Base-by-base conservation (phyloP, 208 protist species). In the Phytomonas serpens region DNA sequence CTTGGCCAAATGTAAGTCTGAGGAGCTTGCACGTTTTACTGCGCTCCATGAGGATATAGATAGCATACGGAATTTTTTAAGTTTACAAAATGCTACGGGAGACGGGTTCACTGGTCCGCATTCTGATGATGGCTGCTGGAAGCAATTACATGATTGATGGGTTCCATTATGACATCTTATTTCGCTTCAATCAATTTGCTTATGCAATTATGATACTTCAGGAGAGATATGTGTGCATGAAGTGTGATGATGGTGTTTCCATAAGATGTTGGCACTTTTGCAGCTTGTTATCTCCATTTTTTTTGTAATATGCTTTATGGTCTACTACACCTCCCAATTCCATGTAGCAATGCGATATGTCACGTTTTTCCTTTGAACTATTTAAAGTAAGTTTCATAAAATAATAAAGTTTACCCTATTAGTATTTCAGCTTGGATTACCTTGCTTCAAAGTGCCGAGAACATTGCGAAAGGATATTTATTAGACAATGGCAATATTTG, bases 31-130 rank as follows among this genome's bases (percentile, higher is more conserved):
- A 11, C 80, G 72, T n/a, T 66, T 75, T 31, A 90, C 82, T 11
- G 80, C 85, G 13, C 75, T 84, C 38, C 79, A 92, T 66, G 83
- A 91, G 64, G 87, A 93, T 32, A 73, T 75, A 75, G 34, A 75
- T 72, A 71, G 27, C 5, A 62, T 69, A 69, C 42, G 31, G 9
- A 62, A 14, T 69, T 69, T 34, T 34, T 69, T 51, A 51, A 51
- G 16, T 11, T 19, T 23, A 51, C 40, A 51, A 69, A 1, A 62
- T 13, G 23, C 13, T 64, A 67, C 66, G 65, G 42, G 34, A 69
- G 7, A 11, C 30, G 16, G 16, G 40, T 51, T 11, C 40, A 19
- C 40, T 19, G 9, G 9, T 23, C 40, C 4, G 3, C 13, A 51
- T 51, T 3, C 40, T 51, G 13, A 51, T 51, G 16, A 51, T 11